Base-by-base conservation (phyloP, 148 eudicot genomes). In the Heliamphora exappendiculata region DNA sequence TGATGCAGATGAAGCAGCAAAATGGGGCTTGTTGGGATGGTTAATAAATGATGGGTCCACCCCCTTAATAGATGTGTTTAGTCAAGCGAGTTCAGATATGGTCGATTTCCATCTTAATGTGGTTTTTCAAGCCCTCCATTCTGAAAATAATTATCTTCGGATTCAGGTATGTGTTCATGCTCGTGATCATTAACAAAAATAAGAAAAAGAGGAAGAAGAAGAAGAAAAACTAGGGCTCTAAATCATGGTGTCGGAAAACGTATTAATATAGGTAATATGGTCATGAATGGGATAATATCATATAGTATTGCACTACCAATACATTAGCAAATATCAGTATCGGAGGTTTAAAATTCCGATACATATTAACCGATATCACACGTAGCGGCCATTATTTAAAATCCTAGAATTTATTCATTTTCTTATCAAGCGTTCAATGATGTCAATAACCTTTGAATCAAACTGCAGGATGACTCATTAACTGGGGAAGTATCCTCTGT, bases 101-200 rank as follows among this genome's bases (percentile, higher is more conserved):
- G 75, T 72, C 33, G 75, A 72, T 22, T 17, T 51, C 28, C 75
- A 72, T 51, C 62, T 72, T 0, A 50, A n/a, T 51, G 45, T 72
- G 44, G 26, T 72, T n/a, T 72, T 72, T 11, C 75, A 72, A 34
- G 75, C 75, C 75, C 75, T 72, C 3, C 75, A 72, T 10, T 50
- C 75, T 0, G 62, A 72, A 34, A 33, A 20, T 16, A 51, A 72
- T 10, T 72, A 72, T 20, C 62, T 72, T 3, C 59, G 75, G 1
- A 72, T 72, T 72, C 75, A 72, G 45, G 75, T 72, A 3, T n/a
- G 0, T 29, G 34, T 67, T 9, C 55, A 1, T 13, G n/a, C 3
- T 53, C n/a, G 20, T 17, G 3, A 6, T 53, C 58, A 53, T n/a
- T 24, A 53, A 53, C 3, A 53, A 22, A 53, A 17, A 53, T 2